Evolutionary conservation across 495 filamentous ascomycete genomes (phyloP), one percentile per base, ranked within the genome.

Genomic region (Mytilinidion resinicola): DNA sequence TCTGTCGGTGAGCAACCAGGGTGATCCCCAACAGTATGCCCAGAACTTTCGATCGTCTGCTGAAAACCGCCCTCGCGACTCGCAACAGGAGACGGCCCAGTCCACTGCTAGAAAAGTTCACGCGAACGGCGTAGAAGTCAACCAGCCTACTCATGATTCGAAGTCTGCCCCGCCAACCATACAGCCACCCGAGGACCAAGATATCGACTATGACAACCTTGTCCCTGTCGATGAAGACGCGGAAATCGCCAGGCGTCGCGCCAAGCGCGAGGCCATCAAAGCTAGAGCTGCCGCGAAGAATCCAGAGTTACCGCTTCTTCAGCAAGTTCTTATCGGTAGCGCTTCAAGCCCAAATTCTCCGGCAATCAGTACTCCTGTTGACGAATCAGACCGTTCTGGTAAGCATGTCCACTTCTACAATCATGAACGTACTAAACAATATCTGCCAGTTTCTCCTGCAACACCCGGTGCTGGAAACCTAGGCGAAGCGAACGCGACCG

Each of bases 221-320:
- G 51, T 54, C 9, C 2, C 25, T 20, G 65, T 89, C 58, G 86
- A 95, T 66, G 87, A 95, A 77, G 86, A 84, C 54, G 80, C 85
- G 52, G 78, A 90, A 63, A 84, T 95, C 62, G 89, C 95, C 70
- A 87, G 92, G 67, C 87, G 92, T 51, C 86, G 90, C 10, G 90
- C 86, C 62, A 82, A 86, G 46, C 85, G 93, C 61, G 91, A 96
- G 74, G 91, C 89, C 25, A 88, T 95, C 63, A 85, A 88, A 68
- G 89, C 90, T 63, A 93, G 88, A 70, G 85, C 91, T 66, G 82
- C 37, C 15, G 20, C 83, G 69, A 82, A 81, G 46, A 81, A 84
- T 67, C 80, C 84, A 51, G 87, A 85, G 8, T 88, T 87, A 4
- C 15, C 12, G 21, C 74, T 95, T 61, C 79, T 85, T 59, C 82